phyloP scores from a whole-genome alignment of 2,329 filamentous ascomycete genomes.

The Purpureocillium takamizusanense region DNA sequence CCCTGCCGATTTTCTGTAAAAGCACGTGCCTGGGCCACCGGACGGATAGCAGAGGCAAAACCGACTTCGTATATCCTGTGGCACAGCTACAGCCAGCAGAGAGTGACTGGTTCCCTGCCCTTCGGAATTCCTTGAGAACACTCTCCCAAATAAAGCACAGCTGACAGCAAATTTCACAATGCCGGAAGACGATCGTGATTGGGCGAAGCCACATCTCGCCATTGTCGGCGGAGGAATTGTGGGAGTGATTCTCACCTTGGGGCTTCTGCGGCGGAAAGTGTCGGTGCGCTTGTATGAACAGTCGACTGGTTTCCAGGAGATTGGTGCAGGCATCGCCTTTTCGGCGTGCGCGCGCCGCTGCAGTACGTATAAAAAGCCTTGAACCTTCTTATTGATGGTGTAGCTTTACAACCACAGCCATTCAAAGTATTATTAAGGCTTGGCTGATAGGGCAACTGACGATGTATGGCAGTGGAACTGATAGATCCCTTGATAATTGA shows the following conservation, averaged over 20 bases:
- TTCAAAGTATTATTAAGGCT: too few species aligned
- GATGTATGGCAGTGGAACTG: constrained; percentile 30
- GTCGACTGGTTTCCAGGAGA: constrained; percentile 30
- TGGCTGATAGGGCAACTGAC: too few species aligned
- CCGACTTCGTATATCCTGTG: too few species aligned
- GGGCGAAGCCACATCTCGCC: constrained; percentile 19
- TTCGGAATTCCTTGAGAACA: too few species aligned
- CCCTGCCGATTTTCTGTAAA: too few species aligned
- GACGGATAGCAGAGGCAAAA: too few species aligned
- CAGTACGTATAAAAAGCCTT: background rate
- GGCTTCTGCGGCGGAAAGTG: constrained; percentile 31
- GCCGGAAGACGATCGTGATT: background rate
- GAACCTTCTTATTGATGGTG: too few species aligned
- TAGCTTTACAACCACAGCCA: too few species aligned
- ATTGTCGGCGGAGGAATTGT: constrained; percentile 44
- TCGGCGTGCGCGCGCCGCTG: constrained; percentile 30
- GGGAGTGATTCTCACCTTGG: constrained; percentile 38
- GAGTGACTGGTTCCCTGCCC: too few species aligned
- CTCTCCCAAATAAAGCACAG: too few species aligned
- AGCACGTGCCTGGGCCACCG: too few species aligned
- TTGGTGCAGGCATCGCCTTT: constrained; percentile 43
- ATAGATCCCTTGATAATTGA: constrained; percentile 26
- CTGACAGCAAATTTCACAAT: background rate
- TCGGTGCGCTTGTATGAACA: constrained; percentile 38
- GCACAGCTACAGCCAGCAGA: too few species aligned